A percentile compares a stretch with the other conserved stretches of the same genome.
These are phyloP conservation scores for Hymenoscyphus occultus DNA, from an alignment of 2,329 filamentous ascomycete genomes.

Conservation along the genomic window DNA sequence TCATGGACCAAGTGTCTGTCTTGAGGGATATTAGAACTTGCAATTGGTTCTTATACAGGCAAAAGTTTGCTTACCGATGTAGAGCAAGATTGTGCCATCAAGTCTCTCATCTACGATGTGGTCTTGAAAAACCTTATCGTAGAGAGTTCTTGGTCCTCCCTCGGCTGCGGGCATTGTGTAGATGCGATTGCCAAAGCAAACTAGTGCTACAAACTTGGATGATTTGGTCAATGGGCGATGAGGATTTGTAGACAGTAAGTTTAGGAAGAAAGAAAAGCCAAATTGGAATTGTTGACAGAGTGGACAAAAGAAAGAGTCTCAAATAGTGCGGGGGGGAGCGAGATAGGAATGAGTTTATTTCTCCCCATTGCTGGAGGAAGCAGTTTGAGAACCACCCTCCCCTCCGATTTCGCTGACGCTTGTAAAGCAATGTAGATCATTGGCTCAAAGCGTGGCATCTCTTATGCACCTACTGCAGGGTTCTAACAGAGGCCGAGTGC, in stretches of 20 bases:
- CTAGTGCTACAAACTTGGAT: neutral
- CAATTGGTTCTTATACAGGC: neutral
- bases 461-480: too few species aligned
- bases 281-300: conserved; percentile 2
- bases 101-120: conserved; percentile 95
- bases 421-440: too few species aligned
- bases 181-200: neutral
- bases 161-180: conserved; percentile 70
- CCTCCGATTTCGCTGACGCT: too few species aligned
- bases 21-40: conserved; percentile 39
- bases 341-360: neutral
- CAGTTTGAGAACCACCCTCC: too few species aligned
- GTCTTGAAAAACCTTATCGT: conserved; percentile 95
- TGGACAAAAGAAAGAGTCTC: neutral
- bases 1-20: conserved; percentile 97
- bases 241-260: neutral
- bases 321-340: conserved; percentile 5
- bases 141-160: conserved; percentile 75
- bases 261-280: neutral
- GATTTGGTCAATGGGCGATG: neutral
- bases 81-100: conserved; percentile 87
- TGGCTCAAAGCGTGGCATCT: too few species aligned
- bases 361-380: too few species aligned
- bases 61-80: conserved; percentile 69
- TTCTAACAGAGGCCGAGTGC: too few species aligned